Evolutionary conservation across 495 filamentous ascomycete species (phyloP), one percentile per base, ranked within the genome.

Genomic region (Stereocaulon alpinum): DNA sequence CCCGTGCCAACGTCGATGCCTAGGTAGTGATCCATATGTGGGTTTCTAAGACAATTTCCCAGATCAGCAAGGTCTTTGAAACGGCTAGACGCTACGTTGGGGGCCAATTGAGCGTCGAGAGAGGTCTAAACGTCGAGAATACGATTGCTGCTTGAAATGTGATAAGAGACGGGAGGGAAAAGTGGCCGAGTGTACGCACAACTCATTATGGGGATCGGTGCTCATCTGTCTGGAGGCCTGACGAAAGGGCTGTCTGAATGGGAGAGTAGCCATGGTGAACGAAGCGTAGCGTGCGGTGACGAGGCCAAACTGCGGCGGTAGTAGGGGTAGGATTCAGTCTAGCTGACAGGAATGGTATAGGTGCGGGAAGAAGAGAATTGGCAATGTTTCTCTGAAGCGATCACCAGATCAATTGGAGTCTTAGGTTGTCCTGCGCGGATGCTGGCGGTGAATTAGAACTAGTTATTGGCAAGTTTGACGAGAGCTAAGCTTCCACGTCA

Each of bases 1-100:
- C 93, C 92, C 7, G 93, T 98, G 48, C 93, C 93, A 55, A 97
- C 93, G 70, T 98, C 93, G 58, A 96, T 89, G 44, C 93, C 93
- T 66, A 96, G 90, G 70, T 87, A 96, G 65, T 86, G 80, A 54
- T 84, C 80, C 56, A 76, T 66, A 30, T 81, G 74, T 17, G 78
- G 72, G 45, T 76, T 71, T 18, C 49, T 52, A 12, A 51, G 17
- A 3, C 3, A 50, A 52, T 34, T 51, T 18, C 37, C 17, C 40
- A 7, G 14, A 40, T 62, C 44, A 62, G 55, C 55, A 45, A n/a
- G 18, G 20, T 17, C 10, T 43, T 22, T 41, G 40, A 32, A 3
- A 42, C 27, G 12, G n/a, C 43, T 24, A 41, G 37, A 27, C 6
- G 30, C 6, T 7, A 34, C 49, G 18, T 52, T 52, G 49, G 30